A percentile compares a stretch with the other conserved stretches of the same genome.
phyloP scores from a whole-genome alignment of 331 rosid genomes.

The Malus hybrid region DNA sequence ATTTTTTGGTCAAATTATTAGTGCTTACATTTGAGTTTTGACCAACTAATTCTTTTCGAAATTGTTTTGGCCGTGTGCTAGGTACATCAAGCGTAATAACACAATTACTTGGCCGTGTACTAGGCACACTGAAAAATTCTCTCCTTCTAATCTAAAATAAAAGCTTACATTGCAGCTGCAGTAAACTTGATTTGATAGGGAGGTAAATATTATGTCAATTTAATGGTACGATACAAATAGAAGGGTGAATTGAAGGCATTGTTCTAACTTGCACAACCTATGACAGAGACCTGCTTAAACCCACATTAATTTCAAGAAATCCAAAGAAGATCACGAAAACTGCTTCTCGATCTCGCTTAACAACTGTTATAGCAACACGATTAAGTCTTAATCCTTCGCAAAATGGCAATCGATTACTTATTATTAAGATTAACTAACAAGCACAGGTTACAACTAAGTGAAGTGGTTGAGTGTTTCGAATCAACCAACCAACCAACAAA shows the following conservation, averaged over 20 bases:
- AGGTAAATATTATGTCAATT: too few species aligned
- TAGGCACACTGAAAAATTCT: too few species aligned
- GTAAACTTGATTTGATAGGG: too few species aligned
- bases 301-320: not conserved
- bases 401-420: not conserved
- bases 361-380: not conserved
- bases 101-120: accelerated
- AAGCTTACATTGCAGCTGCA: too few species aligned
- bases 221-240: too few species aligned
- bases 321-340: not conserved
- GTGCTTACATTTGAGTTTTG: too few species aligned
- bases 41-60: too few species aligned
- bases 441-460: not conserved
- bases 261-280: not conserved
- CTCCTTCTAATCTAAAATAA: accelerated
- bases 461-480: not conserved
- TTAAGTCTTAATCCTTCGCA: not conserved
- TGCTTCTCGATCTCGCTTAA: not conserved
- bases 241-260: too few species aligned
- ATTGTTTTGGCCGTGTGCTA: too few species aligned
- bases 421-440: not conserved
- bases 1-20: too few species aligned
- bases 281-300: not conserved
- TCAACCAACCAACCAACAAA: not conserved
- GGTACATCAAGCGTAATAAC: too few species aligned